Percentiles rank a stretch among this genome's conserved stretches.
Conservation (phyloP, 2,329 filamentous ascomycete species). For the Elsinoe ampelina region DNA sequence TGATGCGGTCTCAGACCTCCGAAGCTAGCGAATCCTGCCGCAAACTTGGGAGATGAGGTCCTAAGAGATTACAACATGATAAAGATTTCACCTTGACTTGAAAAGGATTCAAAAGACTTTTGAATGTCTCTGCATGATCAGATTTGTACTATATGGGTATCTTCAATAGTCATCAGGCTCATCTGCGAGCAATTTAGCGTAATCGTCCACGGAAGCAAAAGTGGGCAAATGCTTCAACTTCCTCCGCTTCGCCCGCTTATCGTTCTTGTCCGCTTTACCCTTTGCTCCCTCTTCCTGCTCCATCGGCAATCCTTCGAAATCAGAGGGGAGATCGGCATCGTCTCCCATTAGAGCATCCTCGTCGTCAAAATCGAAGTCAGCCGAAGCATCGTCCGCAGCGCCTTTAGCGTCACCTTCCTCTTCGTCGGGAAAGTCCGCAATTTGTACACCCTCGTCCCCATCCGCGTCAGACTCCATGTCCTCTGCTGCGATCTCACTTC, state of each 20-base stretch:
- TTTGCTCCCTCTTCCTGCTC: constrained; percentile 33
- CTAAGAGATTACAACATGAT: neutral
- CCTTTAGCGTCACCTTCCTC: constrained; percentile 35
- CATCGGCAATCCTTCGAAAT: constrained; percentile 41
- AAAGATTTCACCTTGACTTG: neutral
- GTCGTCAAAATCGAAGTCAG: constrained; percentile 44
- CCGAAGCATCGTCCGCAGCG: constrained; percentile 37
- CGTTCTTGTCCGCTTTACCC: constrained; percentile 30
- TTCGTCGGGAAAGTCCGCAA: constrained; percentile 56
- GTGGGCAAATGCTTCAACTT: constrained; percentile 82
- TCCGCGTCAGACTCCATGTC: constrained; percentile 41
- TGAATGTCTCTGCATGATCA: neutral
- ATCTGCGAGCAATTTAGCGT: constrained; percentile 53
- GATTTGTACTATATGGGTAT: constrained; percentile 8
- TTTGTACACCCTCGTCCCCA: constrained; percentile 31
- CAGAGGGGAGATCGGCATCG: constrained; percentile 46
- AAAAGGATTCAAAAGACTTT: neutral
- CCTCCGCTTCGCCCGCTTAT: constrained; percentile 56
- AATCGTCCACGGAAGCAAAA: constrained; percentile 90
- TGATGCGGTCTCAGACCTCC: neutral
- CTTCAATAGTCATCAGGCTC: constrained; percentile 19
- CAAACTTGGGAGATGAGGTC: neutral
- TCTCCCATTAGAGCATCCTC: constrained; percentile 35
- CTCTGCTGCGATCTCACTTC: constrained; percentile 25
- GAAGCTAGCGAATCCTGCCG: constrained; percentile 10